phyloP scores from a whole-genome alignment of 2,329 filamentous ascomycete species.

The Cordyceps fumosorosea region DNA sequence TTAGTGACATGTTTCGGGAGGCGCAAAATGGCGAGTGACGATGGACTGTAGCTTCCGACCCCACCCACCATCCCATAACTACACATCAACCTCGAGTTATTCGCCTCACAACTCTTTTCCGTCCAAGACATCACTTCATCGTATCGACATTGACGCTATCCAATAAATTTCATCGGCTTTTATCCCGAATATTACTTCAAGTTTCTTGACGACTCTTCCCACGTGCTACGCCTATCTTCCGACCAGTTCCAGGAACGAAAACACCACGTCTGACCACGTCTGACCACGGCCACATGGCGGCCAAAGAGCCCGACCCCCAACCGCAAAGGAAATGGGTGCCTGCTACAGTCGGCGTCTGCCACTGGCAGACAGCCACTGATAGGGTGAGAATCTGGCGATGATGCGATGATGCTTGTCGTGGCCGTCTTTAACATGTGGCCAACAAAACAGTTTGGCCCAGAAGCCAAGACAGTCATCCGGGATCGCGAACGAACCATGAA shows the following conservation, averaged over 20 bases:
- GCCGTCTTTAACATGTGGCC: background rate
- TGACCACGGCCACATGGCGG: slow-evolving; percentile 1
- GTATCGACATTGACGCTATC: background rate
- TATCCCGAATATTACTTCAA: no score
- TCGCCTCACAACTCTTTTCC: background rate
- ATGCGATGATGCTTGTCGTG: background rate
- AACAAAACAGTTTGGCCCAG: slow-evolving; percentile 29
- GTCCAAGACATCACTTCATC: background rate
- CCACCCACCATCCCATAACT: background rate
- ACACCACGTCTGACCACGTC: background rate
- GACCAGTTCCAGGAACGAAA: background rate
- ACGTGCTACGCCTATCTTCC: no score
- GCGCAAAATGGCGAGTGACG: background rate
- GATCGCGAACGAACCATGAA: slow-evolving; percentile 28
- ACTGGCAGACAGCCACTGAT: slow-evolving; percentile 30
- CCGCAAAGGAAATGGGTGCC: slow-evolving; percentile 6
- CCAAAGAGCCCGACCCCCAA: background rate
- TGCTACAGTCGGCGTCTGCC: slow-evolving; percentile 28
- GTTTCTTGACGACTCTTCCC: background rate
- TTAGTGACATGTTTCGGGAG: no score
- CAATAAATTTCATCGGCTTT: background rate
- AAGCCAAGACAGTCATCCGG: slow-evolving; percentile 26
- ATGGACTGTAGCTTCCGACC: background rate
- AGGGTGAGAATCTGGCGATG: slow-evolving; percentile 24
- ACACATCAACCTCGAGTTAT: background rate